These are phyloP conservation scores for Tolypocladium tundrense DNA, from an alignment of 2,329 filamentous ascomycete genomes.

Conservation along the genomic window DNA sequence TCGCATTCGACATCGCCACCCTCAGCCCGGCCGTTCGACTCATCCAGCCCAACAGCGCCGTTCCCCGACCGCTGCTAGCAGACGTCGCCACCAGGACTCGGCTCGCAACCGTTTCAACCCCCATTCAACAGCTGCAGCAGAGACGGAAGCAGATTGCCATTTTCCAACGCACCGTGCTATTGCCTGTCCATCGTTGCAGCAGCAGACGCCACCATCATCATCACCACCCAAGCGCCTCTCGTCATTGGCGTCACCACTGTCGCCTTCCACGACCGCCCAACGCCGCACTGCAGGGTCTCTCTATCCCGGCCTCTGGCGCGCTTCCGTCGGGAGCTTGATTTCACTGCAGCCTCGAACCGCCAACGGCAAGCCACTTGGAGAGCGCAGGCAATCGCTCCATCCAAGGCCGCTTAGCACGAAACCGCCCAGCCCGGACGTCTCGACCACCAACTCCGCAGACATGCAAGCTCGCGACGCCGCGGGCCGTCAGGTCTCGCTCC, in stretches of 20 bases:
- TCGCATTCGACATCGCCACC: neutral
- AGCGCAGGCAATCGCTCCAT: neutral
- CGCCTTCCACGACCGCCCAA: neutral
- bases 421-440: neutral
- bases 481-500: conserved; percentile 47
- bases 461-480: conserved; percentile 48
- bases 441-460: conserved; percentile 1
- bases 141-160: neutral
- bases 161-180: neutral
- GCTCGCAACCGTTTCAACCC: neutral
- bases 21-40: neutral
- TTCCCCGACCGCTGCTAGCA: neutral
- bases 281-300: neutral
- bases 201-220: neutral
- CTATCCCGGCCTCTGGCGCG: neutral
- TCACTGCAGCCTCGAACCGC: neutral
- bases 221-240: neutral
- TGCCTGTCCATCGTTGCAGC: neutral
- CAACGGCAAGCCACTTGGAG: neutral
- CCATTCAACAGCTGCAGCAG: neutral
- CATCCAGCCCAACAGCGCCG: neutral
- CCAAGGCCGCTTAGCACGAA: neutral
- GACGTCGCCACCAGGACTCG: neutral
- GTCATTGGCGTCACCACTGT: neutral
- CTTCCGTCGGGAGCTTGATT: neutral